Conservation (phyloP, 2,329 filamentous ascomycete genomes). For the Leptographium wingfieldii region DNA sequence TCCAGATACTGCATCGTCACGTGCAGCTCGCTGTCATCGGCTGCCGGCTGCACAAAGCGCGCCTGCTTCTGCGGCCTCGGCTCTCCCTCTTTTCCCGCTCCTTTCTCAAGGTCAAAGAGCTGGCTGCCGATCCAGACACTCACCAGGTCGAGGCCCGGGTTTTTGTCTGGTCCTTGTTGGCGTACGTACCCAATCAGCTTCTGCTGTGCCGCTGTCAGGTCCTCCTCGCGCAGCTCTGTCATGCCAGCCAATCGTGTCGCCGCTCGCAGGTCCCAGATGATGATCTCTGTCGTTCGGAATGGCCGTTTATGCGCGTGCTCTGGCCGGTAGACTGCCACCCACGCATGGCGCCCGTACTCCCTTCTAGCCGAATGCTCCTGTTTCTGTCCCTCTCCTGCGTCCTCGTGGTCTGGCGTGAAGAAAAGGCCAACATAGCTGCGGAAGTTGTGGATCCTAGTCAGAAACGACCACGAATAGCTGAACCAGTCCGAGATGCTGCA, state of each 20-base stretch:
- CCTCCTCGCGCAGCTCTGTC: conserved; percentile 16
- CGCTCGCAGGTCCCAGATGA: conserved; percentile 39
- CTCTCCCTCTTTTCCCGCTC: too few relatives aligned
- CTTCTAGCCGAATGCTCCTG: conserved; percentile 13
- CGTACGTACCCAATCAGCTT: conserved; percentile 27
- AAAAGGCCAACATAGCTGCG: conserved; percentile 35
- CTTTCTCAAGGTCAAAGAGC: conserved; percentile 2
- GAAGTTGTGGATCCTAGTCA: conserved; percentile 3
- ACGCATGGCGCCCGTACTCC: conserved; percentile 28
- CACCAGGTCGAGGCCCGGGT: conserved; percentile 21
- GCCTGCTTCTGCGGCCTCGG: too few relatives aligned
- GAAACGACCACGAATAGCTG: conserved; percentile 15
- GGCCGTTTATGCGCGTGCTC: conserved; percentile 21
- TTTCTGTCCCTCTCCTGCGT: conserved; percentile 17
- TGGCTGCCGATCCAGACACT: conserved; percentile 34
- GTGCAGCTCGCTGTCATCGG: conserved; percentile 24
- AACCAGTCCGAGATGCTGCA: conserved; percentile 26
- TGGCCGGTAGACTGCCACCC: conserved; percentile 37
- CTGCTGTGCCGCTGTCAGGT: conserved; percentile 33
- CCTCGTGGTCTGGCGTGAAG: conserved; percentile 29
- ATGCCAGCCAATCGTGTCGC: not conserved
- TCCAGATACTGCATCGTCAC: conserved; percentile 26
- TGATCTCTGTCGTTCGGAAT: conserved; percentile 29
- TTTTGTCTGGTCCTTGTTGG: conserved; percentile 18
- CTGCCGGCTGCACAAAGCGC: too few relatives aligned